phyloP scores from a whole-genome alignment of 257 asterid species.

The Paulownia fortunei region DNA sequence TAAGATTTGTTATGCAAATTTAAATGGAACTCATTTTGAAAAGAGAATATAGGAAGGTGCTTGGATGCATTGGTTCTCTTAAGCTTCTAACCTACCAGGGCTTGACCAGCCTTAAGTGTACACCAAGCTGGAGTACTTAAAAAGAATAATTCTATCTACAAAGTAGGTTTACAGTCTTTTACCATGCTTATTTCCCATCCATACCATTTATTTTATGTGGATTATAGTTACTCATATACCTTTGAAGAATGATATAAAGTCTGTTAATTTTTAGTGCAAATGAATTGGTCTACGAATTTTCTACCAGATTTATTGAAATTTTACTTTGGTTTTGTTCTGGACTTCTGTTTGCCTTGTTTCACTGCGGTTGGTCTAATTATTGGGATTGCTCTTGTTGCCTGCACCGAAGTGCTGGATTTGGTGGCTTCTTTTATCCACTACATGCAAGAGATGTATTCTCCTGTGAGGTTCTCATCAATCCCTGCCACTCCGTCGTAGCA shows the following conservation, averaged over 20 bases:
- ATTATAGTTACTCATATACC: constrained; percentile 4
- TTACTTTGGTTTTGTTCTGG: not conserved
- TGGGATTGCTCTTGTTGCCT: not conserved
- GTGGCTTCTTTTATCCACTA: no score
- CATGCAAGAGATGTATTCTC: no score
- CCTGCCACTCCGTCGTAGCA: no score
- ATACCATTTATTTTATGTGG: not conserved
- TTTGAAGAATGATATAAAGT: not conserved
- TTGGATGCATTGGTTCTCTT: not conserved
- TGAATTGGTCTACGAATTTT: not conserved
- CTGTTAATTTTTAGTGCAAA: not conserved
- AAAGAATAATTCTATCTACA: not conserved
- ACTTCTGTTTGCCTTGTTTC: not conserved
- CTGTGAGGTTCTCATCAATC: no score
- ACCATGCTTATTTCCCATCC: not conserved
- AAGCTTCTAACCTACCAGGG: not conserved
- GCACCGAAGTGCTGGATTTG: no score
- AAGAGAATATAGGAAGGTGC: not conserved
- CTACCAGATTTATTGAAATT: not conserved
- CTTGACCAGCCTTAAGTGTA: not conserved
- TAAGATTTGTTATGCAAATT: not conserved
- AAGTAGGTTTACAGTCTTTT: not conserved
- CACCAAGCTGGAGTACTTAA: not conserved
- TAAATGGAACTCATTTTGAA: not conserved
- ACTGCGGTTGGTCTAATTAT: not conserved